Evolutionary conservation across 164 flowering plant genomes (phyloP).

Genomic region (Annona cherimola): DNA sequence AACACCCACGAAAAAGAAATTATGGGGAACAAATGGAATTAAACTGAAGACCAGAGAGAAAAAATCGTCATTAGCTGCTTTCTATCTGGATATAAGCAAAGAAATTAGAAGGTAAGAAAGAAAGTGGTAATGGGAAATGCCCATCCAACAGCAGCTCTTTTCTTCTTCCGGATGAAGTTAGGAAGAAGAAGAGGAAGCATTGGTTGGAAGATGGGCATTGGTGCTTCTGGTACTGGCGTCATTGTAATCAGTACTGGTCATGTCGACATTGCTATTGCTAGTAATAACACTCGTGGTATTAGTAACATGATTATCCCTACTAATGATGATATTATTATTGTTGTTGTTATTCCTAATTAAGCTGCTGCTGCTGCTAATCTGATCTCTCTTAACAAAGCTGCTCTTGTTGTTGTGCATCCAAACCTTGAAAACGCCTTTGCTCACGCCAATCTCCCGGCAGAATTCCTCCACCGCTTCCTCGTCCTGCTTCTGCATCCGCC

Average conservation of each 20-base stretch:
- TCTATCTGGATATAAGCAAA: neutral
- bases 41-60: neutral
- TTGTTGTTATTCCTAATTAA: neutral
- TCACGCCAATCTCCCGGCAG: slow-evolving; percentile 60
- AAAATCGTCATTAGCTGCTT: neutral
- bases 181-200: slow-evolving; percentile 42
- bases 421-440: slow-evolving; percentile 56
- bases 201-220: slow-evolving; percentile 17
- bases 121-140: neutral
- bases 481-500: slow-evolving; percentile 65
- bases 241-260: neutral
- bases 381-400: slow-evolving; percentile 29
- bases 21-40: neutral
- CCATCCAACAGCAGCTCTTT: neutral
- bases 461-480: slow-evolving; percentile 46
- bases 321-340: neutral
- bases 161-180: neutral
- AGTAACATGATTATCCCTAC: neutral
- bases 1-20: neutral
- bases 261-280: neutral
- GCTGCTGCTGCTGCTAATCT: neutral
- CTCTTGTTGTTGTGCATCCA: slow-evolving; percentile 90
- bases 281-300: neutral
- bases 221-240: neutral
- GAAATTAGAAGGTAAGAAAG: neutral